A percentile compares a stretch with the other conserved stretches of the same genome.
These are phyloP conservation scores for Penicillium lagena DNA, from an alignment of 495 filamentous ascomycete genomes.

Conservation along the genomic window DNA sequence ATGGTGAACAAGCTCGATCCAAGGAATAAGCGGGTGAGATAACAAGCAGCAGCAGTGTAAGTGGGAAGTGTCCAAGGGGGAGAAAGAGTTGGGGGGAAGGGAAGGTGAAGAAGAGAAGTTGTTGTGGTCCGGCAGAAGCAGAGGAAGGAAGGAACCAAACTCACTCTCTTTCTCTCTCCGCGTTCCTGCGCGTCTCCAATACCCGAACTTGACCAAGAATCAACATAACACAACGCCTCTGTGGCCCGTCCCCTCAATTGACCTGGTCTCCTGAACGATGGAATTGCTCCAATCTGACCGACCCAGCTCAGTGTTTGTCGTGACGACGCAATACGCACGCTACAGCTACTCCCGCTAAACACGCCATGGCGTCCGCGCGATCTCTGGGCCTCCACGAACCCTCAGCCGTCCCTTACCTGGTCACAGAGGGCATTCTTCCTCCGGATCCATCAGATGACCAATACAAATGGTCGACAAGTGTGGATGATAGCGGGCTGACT, in stretches of 20 bases:
- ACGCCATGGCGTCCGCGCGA: conserved; percentile 74
- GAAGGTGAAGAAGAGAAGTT: conserved; percentile 16
- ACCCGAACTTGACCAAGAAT: conserved; percentile 5
- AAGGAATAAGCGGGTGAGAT: background rate
- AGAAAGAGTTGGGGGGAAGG: conserved; percentile 3
- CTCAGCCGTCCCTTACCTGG: conserved; percentile 71
- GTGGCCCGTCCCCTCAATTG: conserved; percentile 1
- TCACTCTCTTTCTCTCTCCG: conserved; percentile 11
- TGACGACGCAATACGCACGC: conserved; percentile 14
- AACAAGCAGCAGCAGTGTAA: background rate
- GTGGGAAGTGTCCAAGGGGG: background rate
- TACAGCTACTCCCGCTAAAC: conserved; percentile 12
- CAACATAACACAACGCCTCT: conserved; percentile 5
- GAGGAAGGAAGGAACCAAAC: conserved; percentile 9
- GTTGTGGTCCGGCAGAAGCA: conserved; percentile 15
- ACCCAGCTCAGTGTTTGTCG: conserved; percentile 11
- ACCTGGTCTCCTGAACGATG: conserved; percentile 1
- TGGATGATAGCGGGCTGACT: conserved; percentile 35
- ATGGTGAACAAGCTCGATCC: background rate
- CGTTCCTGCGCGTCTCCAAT: conserved; percentile 25
- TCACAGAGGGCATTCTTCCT: conserved; percentile 72
- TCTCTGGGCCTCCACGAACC: conserved; percentile 88
- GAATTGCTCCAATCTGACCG: conserved; percentile 8
- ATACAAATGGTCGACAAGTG: conserved; percentile 64
- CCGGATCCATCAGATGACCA: conserved; percentile 56